These are phyloP conservation scores for Annulohypoxylon stygium DNA, from an alignment of 495 filamentous ascomycete genomes.

Conservation along the genomic window DNA sequence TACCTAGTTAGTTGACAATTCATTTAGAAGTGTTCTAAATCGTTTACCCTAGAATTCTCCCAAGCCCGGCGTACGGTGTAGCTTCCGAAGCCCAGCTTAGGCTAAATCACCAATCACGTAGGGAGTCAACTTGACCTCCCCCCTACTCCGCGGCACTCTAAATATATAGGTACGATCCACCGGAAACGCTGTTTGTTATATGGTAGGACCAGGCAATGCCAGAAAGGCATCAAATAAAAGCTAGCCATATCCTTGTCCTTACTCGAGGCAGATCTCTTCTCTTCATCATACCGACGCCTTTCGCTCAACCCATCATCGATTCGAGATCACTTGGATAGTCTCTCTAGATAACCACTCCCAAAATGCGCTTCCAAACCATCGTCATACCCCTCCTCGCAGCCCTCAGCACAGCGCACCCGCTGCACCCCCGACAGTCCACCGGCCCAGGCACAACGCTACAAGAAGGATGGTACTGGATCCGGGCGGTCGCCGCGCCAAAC, in stretches of 20 bases:
- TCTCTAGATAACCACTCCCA: neutral
- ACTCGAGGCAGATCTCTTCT: neutral
- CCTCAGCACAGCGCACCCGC: slow-evolving; percentile 6
- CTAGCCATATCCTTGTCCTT: slow-evolving; percentile 10
- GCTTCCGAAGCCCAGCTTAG: slow-evolving; percentile 31
- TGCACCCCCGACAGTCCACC: slow-evolving; percentile 28
- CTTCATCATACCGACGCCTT: neutral
- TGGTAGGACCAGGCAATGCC: neutral
- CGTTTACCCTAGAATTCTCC: neutral
- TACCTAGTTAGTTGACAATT: neutral
- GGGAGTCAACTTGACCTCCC: slow-evolving; percentile 1
- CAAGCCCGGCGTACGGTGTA: neutral
- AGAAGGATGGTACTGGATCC: slow-evolving; percentile 70
- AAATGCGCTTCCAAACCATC: slow-evolving; percentile 28
- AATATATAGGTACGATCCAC: slow-evolving; percentile 17
- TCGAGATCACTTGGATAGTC: neutral
- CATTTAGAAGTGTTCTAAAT: slow-evolving; percentile 2
- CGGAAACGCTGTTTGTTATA: neutral
- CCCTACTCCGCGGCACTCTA: slow-evolving; percentile 8
- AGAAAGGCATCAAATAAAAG: slow-evolving; percentile 30
- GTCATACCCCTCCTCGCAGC: slow-evolving; percentile 14
- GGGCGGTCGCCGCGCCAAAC: slow-evolving; percentile 69
- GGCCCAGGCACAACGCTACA: slow-evolving; percentile 57
- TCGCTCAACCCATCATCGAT: neutral
- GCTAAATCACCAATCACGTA: slow-evolving; percentile 33